Evolutionary conservation across 352 stramenopile species (phyloP).

Genomic region (Globisporangium polare): DNA sequence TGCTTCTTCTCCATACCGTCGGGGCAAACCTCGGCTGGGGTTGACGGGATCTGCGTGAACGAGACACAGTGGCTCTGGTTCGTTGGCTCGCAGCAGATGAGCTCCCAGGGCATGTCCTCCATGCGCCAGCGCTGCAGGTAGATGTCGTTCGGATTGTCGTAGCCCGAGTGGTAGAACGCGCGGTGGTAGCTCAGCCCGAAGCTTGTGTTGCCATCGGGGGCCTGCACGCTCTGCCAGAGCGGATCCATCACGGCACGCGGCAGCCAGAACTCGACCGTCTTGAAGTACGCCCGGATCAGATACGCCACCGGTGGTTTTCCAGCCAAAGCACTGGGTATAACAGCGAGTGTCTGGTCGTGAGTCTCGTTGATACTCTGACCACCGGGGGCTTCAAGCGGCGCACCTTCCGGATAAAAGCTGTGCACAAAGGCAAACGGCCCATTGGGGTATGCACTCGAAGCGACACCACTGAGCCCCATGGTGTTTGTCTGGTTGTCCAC

Average conservation of each 20-base stretch:
- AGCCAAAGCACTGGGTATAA: slow-evolving; percentile 26
- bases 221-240: slow-evolving; percentile 95
- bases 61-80: slow-evolving; percentile 55
- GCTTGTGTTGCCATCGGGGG: slow-evolving; percentile 54
- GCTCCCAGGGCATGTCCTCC: slow-evolving; percentile 91
- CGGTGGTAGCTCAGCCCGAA: slow-evolving; percentile 96
- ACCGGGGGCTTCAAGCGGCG: slow-evolving; percentile 64
- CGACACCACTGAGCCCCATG: slow-evolving; percentile 89
- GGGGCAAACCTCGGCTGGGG: slow-evolving; percentile 34
- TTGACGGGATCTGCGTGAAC: slow-evolving; percentile 31
- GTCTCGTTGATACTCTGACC: slow-evolving; percentile 91
- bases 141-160: slow-evolving; percentile 97
- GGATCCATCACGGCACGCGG: slow-evolving; percentile 95
- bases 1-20: slow-evolving; percentile 53
- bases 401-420: slow-evolving; percentile 91
- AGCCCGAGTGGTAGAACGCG: slow-evolving; percentile 91
- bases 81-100: slow-evolving; percentile 82
- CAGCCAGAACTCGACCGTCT: slow-evolving; percentile 94
- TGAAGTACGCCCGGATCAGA: slow-evolving; percentile 94
- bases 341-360: slow-evolving; percentile 89
- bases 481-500: slow-evolving; percentile 87
- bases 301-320: slow-evolving; percentile 46
- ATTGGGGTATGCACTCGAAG: slow-evolving; percentile 84
- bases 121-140: slow-evolving; percentile 95
- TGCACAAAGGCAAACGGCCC: slow-evolving; percentile 90